phyloP scores from a whole-genome alignment of 805 yeast genomes.

The Wickerhamiella australiensis region DNA sequence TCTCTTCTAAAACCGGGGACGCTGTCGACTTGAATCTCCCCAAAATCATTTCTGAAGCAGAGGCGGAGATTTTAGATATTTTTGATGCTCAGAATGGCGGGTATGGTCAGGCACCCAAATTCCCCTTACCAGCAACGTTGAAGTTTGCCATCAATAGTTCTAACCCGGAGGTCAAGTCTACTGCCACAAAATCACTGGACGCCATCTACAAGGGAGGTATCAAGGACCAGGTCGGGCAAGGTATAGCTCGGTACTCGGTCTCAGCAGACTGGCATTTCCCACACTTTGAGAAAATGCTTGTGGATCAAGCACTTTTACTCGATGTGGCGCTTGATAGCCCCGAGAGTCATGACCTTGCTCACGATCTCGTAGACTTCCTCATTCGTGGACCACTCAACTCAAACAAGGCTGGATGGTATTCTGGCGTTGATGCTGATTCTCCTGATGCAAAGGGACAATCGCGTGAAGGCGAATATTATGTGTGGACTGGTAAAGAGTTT shows the following conservation, averaged over 20 bases:
- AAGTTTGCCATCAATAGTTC: slow-evolving; percentile 20
- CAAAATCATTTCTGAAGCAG: slow-evolving; percentile 18
- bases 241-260: slow-evolving; percentile 30
- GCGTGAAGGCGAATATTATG: slow-evolving; percentile 28
- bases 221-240: slow-evolving; percentile 31
- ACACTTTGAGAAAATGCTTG: slow-evolving; percentile 31
- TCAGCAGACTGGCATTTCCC: slow-evolving; percentile 33
- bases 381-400: slow-evolving; percentile 17
- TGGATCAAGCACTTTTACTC: slow-evolving; percentile 30
- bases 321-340: slow-evolving; percentile 24
- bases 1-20: slow-evolving; percentile 21
- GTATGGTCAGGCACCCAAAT: slow-evolving; percentile 30
- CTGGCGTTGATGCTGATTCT: slow-evolving; percentile 30
- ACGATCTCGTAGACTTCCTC: slow-evolving; percentile 16
- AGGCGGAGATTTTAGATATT: slow-evolving; percentile 9
- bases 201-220: slow-evolving; percentile 29
- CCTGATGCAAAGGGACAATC: slow-evolving; percentile 18
- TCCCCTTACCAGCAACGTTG: slow-evolving; percentile 27
- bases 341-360: slow-evolving; percentile 16
- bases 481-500: slow-evolving; percentile 30
- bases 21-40: slow-evolving; percentile 14
- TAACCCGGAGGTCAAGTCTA: slow-evolving; percentile 15
- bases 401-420: slow-evolving; percentile 24
- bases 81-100: slow-evolving; percentile 28
- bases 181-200: slow-evolving; percentile 24